A percentile compares a stretch with the other conserved stretches of the same genome.
These are phyloP conservation scores for Agaricus sinodeliciosus DNA, from an alignment of 768 basidiomycete species.

Conservation along the genomic window DNA sequence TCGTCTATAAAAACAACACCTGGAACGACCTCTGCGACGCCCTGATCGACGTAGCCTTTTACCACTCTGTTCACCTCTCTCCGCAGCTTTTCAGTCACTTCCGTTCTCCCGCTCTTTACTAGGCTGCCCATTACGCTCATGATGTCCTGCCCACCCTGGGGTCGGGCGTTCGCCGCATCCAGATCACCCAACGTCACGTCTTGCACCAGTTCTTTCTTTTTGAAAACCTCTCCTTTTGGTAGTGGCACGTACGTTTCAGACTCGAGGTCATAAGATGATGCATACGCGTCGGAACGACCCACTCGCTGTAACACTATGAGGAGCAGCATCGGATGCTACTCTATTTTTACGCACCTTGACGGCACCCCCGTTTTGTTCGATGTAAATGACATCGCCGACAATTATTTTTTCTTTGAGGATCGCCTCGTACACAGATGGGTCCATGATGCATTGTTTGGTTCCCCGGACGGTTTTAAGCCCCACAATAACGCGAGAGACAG, in stretches of 20 bases:
- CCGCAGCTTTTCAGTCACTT: constrained; percentile 94
- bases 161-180: constrained; percentile 93
- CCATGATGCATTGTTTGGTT: constrained; percentile 90
- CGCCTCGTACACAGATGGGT: constrained; percentile 94
- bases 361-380: constrained; percentile 89
- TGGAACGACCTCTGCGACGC: constrained; percentile 95
- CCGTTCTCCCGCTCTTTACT: constrained; percentile 89
- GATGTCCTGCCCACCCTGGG: constrained; percentile 95
- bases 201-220: constrained; percentile 92
- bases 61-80: constrained; percentile 97
- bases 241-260: constrained; percentile 98
- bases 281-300: constrained; percentile 94
- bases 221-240: constrained; percentile 95
- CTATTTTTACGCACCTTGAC: constrained; percentile 61
- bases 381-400: constrained; percentile 94
- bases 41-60: constrained; percentile 95
- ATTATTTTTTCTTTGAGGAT: constrained; percentile 97
- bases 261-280: constrained; percentile 95
- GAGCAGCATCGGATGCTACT: not conserved
- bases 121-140: constrained; percentile 95
- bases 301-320: constrained; percentile 56
- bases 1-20: constrained; percentile 99
- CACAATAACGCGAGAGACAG: constrained; percentile 95
- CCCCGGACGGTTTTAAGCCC: constrained; percentile 91
- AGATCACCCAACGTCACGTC: constrained; percentile 93